These are phyloP conservation scores for Grifola frondosa DNA, from an alignment of 1,284 basidiomycete genomes.

Conservation along the genomic window DNA sequence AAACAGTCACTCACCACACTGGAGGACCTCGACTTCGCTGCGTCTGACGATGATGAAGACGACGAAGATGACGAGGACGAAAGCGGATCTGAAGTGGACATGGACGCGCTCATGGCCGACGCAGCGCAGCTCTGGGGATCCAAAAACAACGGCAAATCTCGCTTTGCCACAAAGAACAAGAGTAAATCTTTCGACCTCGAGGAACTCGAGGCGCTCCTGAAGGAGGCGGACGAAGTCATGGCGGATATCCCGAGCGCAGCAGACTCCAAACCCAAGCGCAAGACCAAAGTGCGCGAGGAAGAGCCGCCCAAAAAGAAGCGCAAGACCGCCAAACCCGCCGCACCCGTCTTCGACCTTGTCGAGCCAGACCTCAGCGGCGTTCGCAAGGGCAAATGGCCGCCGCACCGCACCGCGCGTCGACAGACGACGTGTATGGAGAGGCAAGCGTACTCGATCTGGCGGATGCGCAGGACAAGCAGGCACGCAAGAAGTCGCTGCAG, in stretches of 20 bases:
- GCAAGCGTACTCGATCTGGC: conserved; percentile 62
- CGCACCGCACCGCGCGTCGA: conserved; percentile 19
- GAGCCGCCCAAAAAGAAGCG: conserved; percentile 34
- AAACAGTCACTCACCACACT: conserved; percentile 83
- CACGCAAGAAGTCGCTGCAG: conserved; percentile 75
- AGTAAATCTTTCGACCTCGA: conserved; percentile 41
- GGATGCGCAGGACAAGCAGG: conserved; percentile 81
- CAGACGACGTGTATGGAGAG: conserved; percentile 74
- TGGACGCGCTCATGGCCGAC: conserved; percentile 22
- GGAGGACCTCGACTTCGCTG: conserved; percentile 77
- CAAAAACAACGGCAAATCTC: conserved; percentile 18
- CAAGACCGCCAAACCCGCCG: conserved; percentile 23
- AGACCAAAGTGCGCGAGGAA: conserved; percentile 24
- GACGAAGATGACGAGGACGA: conserved; percentile 37
- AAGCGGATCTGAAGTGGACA: conserved; percentile 31
- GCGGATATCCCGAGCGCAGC: conserved; percentile 17
- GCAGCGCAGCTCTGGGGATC: conserved; percentile 21
- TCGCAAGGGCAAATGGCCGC: conserved; percentile 4
- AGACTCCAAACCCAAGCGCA: conserved; percentile 27
- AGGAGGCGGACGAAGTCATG: conserved; percentile 43
- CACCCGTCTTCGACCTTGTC: conserved; percentile 65
- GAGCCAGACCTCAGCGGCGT: conserved; percentile 62
- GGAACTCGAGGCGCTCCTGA: conserved; percentile 56
- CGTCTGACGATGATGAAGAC: conserved; percentile 49
- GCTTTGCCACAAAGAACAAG: too few species aligned